Base-by-base conservation (phyloP, 164 flowering plant genomes). In the Nelumbo lutea region DNA sequence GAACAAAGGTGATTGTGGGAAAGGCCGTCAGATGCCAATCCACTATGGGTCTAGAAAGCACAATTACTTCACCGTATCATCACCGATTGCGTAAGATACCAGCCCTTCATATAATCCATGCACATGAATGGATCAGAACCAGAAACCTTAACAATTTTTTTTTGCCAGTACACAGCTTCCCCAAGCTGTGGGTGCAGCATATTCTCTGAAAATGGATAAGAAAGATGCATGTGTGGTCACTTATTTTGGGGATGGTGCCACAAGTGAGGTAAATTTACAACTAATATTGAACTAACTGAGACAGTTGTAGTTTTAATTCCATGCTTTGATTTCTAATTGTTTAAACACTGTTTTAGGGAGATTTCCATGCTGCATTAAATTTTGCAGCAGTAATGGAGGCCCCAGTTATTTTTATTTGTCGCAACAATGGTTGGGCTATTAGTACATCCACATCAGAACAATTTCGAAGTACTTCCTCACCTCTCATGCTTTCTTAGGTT, bases 371-470 rank as follows among this genome's bases (percentile, higher is more conserved):
- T 76, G 96, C 82, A 67, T 55, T 95, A 51, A 95, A 95, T 75
- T 90, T 95, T 72, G 97, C 98, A 10, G 98, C 97, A 6, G 97
- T 95, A 56, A 64, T 76, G 84, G 96, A 92, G 75, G 90, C 84
- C 10, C 99, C 97, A 0, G 96, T 95, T 61, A 73, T 95, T 42
- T 95, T 95, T 69, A 68, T 95, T 53, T 95, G 99, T 77, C 89
- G 99, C 67, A 95, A 95, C 85, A 95, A 95, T 72, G 97, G 99
- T 59, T 94, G 96, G 96, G 96, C 99, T 44, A 95, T 95, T 70
- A 95, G 97, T 72, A 95, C 97, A 43, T 96, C 97, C 10, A 76
- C 73, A n/a, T 72, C 90, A 44, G 96, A 95, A 68, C 99, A 95
- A 76, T 95, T 92, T 69, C 84, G 97, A 83, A 85, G 99, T 95